Evolutionary conservation across 164 flowering plant genomes (phyloP).

Genomic region (Magnolia sinica): DNA sequence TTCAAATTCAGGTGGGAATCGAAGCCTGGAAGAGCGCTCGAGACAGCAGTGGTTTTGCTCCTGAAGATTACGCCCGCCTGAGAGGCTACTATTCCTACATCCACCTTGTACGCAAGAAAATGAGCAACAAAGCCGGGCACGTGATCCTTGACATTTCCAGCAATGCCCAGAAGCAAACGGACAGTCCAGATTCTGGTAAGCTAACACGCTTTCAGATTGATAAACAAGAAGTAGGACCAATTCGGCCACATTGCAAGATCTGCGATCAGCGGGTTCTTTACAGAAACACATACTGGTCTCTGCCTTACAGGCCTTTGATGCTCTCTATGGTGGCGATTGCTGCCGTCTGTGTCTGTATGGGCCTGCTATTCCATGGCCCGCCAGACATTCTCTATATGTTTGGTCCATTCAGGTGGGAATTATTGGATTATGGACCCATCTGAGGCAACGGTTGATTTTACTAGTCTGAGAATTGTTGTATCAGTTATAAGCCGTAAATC

Average conservation of each 20-base stretch:
- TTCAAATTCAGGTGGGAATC: slow-evolving; percentile 58
- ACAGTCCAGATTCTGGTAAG: slow-evolving; percentile 16
- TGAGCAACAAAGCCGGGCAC: slow-evolving; percentile 39
- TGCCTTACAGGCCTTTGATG: slow-evolving; percentile 69
- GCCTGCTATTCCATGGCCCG: slow-evolving; percentile 69
- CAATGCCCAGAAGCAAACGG: slow-evolving; percentile 26
- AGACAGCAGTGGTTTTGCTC: slow-evolving; percentile 68
- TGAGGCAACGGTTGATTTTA: not conserved
- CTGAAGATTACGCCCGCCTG: slow-evolving; percentile 62
- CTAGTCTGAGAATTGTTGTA: no score
- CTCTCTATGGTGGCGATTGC: slow-evolving; percentile 84
- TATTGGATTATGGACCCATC: slow-evolving; percentile 17
- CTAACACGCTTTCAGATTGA: slow-evolving; percentile 30
- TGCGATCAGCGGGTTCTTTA: slow-evolving; percentile 44
- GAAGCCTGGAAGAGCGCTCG: slow-evolving; percentile 63
- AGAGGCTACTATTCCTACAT: slow-evolving; percentile 63
- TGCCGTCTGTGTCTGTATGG: slow-evolving; percentile 82
- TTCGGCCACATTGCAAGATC: slow-evolving; percentile 36
- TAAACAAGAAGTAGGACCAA: slow-evolving; percentile 12
- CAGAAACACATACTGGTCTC: slow-evolving; percentile 25
- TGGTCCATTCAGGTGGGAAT: slow-evolving; percentile 71
- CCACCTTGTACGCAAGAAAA: slow-evolving; percentile 60
- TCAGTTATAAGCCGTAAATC: no score
- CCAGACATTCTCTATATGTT: slow-evolving; percentile 55
- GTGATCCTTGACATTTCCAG: slow-evolving; percentile 56